phyloP scores from a whole-genome alignment of 345 rosid species.

The Eucalyptus urophylla region DNA sequence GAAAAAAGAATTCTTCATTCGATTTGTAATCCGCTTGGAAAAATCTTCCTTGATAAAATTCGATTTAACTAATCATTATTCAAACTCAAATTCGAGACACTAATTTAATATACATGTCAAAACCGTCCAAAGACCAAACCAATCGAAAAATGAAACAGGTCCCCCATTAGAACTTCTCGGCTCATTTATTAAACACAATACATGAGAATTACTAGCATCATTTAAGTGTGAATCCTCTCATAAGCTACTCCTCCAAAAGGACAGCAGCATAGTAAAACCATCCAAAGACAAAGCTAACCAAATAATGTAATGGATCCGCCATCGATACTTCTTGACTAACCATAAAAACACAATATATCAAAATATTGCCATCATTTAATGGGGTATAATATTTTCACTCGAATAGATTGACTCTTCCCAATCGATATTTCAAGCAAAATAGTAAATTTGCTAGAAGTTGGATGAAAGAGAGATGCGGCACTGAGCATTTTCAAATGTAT shows the following conservation, averaged over 20 bases:
- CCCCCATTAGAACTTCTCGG: not conserved
- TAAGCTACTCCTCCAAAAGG: not conserved
- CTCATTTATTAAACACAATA: not conserved
- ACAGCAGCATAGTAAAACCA: not conserved
- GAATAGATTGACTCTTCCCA: not conserved
- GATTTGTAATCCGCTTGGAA: rapidly evolving
- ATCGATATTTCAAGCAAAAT: not conserved
- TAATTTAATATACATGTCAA: not conserved
- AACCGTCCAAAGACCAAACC: not conserved
- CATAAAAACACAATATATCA: not conserved
- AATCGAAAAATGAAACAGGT: not conserved
- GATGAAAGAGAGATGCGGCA: not conserved
- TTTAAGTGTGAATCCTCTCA: not conserved
- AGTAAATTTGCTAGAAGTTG: not conserved
- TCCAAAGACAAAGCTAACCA: not conserved
- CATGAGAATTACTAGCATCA: not conserved
- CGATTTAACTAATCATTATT: too few species aligned
- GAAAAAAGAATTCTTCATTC: rapidly evolving
- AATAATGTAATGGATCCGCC: not conserved
- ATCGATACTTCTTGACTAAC: not conserved
- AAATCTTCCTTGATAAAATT: too few species aligned
- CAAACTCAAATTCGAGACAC: too few species aligned
- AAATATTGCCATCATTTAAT: not conserved
- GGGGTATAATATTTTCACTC: not conserved
- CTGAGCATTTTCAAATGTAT: too few species aligned